These are phyloP conservation scores for Thermomyces lanuginosus DNA, from an alignment of 2,329 filamentous ascomycete species.

Conservation along the genomic window DNA sequence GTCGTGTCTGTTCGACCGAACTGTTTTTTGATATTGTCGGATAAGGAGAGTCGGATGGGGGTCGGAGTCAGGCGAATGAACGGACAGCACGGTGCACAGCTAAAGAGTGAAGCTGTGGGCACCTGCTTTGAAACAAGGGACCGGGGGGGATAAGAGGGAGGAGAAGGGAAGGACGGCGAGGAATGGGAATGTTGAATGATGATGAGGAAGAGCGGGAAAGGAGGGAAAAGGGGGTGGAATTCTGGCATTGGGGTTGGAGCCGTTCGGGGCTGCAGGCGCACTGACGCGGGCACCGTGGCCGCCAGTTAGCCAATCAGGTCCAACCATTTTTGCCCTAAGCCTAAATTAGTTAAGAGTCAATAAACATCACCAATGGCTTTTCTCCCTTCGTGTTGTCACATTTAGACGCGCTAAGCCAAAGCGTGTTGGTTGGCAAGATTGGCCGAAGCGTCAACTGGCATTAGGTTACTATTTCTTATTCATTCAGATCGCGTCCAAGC, in stretches of 20 bases:
- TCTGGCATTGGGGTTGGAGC: neutral
- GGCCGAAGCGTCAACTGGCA: too few species aligned
- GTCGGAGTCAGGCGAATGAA: slow-evolving; percentile 20
- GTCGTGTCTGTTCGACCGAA: neutral
- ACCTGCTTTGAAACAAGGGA: slow-evolving; percentile 21
- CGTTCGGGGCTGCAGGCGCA: neutral
- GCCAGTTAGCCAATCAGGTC: too few species aligned
- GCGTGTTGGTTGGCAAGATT: too few species aligned
- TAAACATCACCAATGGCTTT: too few species aligned
- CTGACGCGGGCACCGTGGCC: neutral
- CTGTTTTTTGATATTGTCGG: slow-evolving; percentile 4
- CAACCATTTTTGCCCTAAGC: too few species aligned
- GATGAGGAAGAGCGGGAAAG: slow-evolving; percentile 16
- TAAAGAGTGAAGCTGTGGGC: slow-evolving; percentile 51
- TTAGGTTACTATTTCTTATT: too few species aligned
- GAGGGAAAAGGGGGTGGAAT: slow-evolving; percentile 9
- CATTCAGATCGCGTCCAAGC: too few species aligned
- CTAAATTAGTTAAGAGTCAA: too few species aligned
- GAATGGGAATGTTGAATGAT: slow-evolving; percentile 8
- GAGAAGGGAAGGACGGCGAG: slow-evolving; percentile 4
- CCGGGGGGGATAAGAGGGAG: slow-evolving; percentile 10
- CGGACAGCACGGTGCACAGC: slow-evolving; percentile 38
- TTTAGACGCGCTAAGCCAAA: too few species aligned
- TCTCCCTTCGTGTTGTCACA: too few species aligned
- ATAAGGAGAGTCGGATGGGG: slow-evolving; percentile 7